Evolutionary conservation across 495 filamentous ascomycete genomes (phyloP), one percentile per base, ranked within the genome.

Genomic region (Pseudoneurospora amorphoporcata): DNA sequence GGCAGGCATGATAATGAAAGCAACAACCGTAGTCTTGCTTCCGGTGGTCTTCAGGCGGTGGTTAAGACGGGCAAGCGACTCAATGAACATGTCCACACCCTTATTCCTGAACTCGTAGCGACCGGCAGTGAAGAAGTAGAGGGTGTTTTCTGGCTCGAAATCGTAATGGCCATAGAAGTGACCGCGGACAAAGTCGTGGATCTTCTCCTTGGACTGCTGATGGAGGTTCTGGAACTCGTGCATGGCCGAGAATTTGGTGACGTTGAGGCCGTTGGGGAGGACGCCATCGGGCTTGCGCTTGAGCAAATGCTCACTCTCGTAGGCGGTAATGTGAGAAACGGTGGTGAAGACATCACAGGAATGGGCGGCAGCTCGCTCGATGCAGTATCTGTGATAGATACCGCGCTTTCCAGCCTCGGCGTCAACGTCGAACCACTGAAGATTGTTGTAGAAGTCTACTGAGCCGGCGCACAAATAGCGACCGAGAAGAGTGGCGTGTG

Each of bases 191-290:
- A 99, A 99, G 80, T 98, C 96, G 77, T 97, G 92, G 79, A 99
- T 98, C 85, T 96, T 97, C 83, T 95, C 92, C 83, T 98, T 98
- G 58, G 93, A 89, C 81, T 95, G 92, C 76, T 95, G 93, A 82
- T 99, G 95, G 72, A 99, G 85, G 77, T 99, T 99, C 80, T 99
- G 95, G 86, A 99, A 99, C 83, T 99, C 95, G 83, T 99, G 95
- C 82, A 97, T 95, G 8, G 95, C 95, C 41, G 94, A 93, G 83
- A 99, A 99, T 79, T 99, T 99, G 83, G 96, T 97, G 72, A 99
- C 95, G 76, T 99, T 99, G 78, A 99, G 87, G 61, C 95, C 95
- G 77, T 99, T 99, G 29, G 95, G 95, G 71, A 98, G 82, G 0
- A 99, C 95, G 10, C 95, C 95, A 76, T 99, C 95, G 3, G 95